Base-by-base conservation (phyloP, 176 grass and related monocot genomes). In the Canna indica region DNA sequence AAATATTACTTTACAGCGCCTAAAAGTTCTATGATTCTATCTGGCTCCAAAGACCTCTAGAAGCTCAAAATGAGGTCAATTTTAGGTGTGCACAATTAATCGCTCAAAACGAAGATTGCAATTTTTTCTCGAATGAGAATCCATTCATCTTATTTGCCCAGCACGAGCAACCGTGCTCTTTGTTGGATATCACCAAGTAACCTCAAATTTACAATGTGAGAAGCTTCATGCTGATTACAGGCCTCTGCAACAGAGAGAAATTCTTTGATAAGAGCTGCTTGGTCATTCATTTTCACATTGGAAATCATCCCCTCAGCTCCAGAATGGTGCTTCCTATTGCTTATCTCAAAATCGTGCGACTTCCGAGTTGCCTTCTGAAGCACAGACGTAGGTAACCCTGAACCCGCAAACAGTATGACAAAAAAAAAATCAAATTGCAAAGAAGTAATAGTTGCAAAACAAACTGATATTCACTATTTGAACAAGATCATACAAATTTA, bases 371-470 rank as follows among this genome's bases (percentile, higher is more conserved):
- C 93, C 42, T 81, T 92, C 75, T 78, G 83, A 83, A 97, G 84
- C 72, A 92, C 86, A 29, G 81, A 83, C 29, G 77, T 64, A 69
- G 93, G 93, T 81, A 97, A 83, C 75, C 93, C 93, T 97, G 72
- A 27, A 79, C 73, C 73, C 45, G 36, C 76, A 72, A 32, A 68
- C 20, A 77, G 22, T 18, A 36, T 52, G 24, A 75, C 58, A 30
- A 1, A 44, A 62, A 82, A 15, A 70, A 30, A 7, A 26, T n/a
- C 45, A 62, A 52, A 22, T 36, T 59, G 1, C 11, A 15, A 33
- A 30, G 16, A 34, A 5, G 27, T 16, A 62, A 14, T 62, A 32
- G 15, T 15, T 18, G 16, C 28, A 68, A 20, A 15, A 15, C 18
- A 29, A 32, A 64, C 8, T 15, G 5, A 15, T 15, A 41, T 68